A percentile compares a stretch with the other conserved stretches of the same genome.
These are phyloP conservation scores for Acanthamoeba lenticulata DNA, from an alignment of 208 protist genomes.

Conservation along the genomic window DNA sequence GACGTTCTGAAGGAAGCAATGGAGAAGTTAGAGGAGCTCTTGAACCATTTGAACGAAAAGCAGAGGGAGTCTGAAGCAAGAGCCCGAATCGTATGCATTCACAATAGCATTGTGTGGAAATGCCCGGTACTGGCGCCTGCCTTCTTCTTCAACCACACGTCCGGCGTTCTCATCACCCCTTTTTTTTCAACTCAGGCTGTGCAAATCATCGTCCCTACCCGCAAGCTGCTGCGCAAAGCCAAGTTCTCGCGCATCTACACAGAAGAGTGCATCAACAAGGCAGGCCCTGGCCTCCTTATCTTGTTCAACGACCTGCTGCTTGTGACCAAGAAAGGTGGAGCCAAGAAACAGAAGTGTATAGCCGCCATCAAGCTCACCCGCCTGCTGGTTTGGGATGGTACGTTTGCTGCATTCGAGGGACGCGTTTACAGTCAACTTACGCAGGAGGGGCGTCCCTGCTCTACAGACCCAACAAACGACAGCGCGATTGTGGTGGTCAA, in stretches of 20 bases:
- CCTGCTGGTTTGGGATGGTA: background rate
- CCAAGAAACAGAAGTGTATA: background rate
- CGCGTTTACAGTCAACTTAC: too few relatives aligned
- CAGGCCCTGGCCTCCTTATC: background rate
- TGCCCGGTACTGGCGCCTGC: too few relatives aligned
- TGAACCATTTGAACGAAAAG: constrained; percentile 41
- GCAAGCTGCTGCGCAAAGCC: background rate
- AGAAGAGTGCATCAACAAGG: background rate
- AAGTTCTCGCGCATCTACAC: background rate
- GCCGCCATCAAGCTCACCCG: background rate
- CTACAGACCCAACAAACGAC: background rate
- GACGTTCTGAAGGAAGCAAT: background rate
- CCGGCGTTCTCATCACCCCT: too few relatives aligned
- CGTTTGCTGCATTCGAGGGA: too few relatives aligned
- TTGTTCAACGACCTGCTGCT: background rate
- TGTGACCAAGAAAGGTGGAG: background rate
- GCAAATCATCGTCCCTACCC: background rate
- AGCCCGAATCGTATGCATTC: background rate
- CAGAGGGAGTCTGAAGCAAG: background rate
- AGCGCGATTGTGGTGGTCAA: background rate
- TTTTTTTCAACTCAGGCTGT: too few relatives aligned
- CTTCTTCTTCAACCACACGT: background rate
- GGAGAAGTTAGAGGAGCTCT: background rate
- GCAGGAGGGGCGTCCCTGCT: too few relatives aligned
- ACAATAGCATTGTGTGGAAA: background rate